Evolutionary conservation across 2,329 filamentous ascomycete species (phyloP), one percentile per base, ranked within the genome.

Genomic region (Alternaria sp.): DNA sequence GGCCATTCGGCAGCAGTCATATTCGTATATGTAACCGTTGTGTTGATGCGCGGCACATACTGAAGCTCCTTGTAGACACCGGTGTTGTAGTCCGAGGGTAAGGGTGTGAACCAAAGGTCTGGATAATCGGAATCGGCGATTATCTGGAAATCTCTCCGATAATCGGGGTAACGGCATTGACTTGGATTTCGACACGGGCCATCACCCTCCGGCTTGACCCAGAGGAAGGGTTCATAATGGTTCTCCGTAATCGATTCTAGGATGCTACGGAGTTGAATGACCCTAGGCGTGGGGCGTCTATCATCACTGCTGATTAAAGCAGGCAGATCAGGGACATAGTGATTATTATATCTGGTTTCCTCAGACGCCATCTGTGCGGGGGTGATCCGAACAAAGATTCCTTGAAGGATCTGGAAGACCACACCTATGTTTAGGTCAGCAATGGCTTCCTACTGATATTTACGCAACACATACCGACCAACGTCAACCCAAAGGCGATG

Each of bases 41-140:
- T 51, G 24, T 51, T 51, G 49, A 51, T 26, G 49, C 49, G 49
- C 4, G 49, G 49, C n/a, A 24, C 49, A 22, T 51, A 51, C 18
- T 51, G 49, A 39, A 34, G 24, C 14, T 51, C 49, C 14, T n/a
- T 3, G 26, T 51, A 30, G 22, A 41, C 49, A 11, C 49, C 49
- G 9, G 49, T 39, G 34, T 26, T 28, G 48, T 28, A 51, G 36
- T 16, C 36, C 36, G 36, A 51, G n/a, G 24, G 16, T 22, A 51
- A 14, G 6, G 49, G 49, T 51, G 49, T 20, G 7, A 41, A 51
- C 46, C 46, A 49, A 36, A 24, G 5, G 22, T 49, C 46, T 49
- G 14, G n/a, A 4, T 11, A 24, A n/a, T 11, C 34, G 7, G 34
- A n/a, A 22, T 49, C 32, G 3, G 22, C 9, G 22, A 51, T 32